Evolutionary conservation across 2,329 filamentous ascomycete genomes (phyloP).

Genomic region (Blastomyces gilchristii): DNA sequence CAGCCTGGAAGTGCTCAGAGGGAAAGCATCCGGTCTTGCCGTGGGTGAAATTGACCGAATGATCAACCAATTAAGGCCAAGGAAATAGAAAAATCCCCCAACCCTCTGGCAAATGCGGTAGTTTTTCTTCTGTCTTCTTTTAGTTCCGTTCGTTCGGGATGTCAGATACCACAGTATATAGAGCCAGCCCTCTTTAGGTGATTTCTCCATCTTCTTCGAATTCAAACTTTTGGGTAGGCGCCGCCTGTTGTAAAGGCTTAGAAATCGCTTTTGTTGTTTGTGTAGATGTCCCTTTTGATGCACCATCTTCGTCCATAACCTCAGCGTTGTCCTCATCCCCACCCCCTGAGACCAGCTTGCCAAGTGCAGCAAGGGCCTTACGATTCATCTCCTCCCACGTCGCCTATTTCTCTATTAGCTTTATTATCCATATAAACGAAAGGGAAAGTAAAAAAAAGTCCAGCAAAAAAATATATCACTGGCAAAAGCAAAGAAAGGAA

Average conservation of each 20-base stretch:
- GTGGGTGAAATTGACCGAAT: slow-evolving; percentile 74
- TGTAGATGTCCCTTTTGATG: slow-evolving; percentile 5
- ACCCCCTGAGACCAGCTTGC: slow-evolving; percentile 3
- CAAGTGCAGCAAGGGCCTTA: slow-evolving; percentile 7
- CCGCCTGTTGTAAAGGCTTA: slow-evolving; percentile 1
- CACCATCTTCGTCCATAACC: slow-evolving; percentile 11
- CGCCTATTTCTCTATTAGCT: slow-evolving; percentile 12
- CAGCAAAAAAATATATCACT: background rate
- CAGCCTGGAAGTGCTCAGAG: slow-evolving; percentile 61
- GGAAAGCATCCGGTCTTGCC: slow-evolving; percentile 60
- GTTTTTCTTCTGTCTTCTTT: slow-evolving; percentile 4
- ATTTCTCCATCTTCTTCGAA: slow-evolving; percentile 36
- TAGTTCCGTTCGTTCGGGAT: background rate
- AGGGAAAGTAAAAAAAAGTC: background rate
- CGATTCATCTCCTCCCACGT: slow-evolving; percentile 17
- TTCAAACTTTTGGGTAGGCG: slow-evolving; percentile 20
- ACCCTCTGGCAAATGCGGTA: slow-evolving; percentile 1
- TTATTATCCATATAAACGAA: background rate
- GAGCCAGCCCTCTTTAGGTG: slow-evolving; percentile 22
- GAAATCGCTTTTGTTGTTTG: background rate
- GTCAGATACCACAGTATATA: slow-evolving; percentile 6
- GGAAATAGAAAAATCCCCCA: slow-evolving; percentile 25
- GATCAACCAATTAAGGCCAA: slow-evolving; percentile 45
- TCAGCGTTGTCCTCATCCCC: slow-evolving; percentile 10
- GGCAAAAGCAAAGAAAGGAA: background rate